These are phyloP conservation scores for Cladophialophora chaetospira DNA, from an alignment of 2,329 filamentous ascomycete genomes.

Conservation along the genomic window DNA sequence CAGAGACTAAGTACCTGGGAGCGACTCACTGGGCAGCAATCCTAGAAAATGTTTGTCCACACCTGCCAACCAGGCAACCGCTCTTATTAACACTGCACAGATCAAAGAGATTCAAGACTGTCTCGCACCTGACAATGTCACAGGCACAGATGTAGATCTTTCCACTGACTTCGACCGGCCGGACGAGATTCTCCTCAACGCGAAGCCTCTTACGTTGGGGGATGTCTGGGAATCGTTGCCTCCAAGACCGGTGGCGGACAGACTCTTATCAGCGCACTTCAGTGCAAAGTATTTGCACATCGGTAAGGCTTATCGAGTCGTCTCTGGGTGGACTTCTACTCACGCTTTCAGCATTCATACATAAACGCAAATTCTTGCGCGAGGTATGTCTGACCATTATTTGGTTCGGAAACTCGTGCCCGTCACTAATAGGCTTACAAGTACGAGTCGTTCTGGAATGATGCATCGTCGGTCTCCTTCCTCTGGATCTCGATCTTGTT, in stretches of 20 bases:
- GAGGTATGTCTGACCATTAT: neutral
- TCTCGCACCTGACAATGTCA: conserved; percentile 3
- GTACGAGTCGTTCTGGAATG: conserved; percentile 56
- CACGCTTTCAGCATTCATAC: conserved; percentile 29
- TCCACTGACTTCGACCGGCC: neutral
- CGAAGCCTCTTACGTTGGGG: conserved; percentile 1
- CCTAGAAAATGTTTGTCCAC: conserved; percentile 36
- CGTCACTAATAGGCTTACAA: conserved; percentile 34
- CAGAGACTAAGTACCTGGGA: conserved; percentile 37
- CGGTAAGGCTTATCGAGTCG: neutral
- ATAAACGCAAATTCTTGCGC: conserved; percentile 8
- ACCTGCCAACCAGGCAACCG: neutral
- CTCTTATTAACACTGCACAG: neutral
- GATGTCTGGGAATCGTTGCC: conserved; percentile 1
- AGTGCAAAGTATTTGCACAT: conserved; percentile 7
- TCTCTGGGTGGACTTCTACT: conserved; percentile 17
- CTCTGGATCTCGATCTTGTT: conserved; percentile 57
- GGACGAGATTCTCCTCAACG: neutral
- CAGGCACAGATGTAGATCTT: neutral
- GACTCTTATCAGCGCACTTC: conserved; percentile 10
- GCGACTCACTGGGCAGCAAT: conserved; percentile 45
- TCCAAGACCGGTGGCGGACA: conserved; percentile 9
- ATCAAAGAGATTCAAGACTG: conserved; percentile 18
- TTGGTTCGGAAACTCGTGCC: neutral
- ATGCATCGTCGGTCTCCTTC: conserved; percentile 48